Evolutionary conservation across 2,329 filamentous ascomycete species (phyloP).

Genomic region (Apiospora arundinis): DNA sequence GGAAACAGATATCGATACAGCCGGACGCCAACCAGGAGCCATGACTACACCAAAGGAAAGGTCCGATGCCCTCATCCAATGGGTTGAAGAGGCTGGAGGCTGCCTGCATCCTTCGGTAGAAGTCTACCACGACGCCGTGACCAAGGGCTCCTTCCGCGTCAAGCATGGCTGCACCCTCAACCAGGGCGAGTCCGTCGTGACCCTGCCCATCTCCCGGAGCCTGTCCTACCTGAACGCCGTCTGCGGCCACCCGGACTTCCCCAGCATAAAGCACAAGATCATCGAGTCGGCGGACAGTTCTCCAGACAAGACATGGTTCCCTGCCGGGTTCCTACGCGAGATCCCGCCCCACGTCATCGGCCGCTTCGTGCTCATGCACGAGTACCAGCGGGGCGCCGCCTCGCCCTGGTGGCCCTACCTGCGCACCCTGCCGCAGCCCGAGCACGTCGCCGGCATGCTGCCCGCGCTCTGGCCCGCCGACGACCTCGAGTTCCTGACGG

Average conservation of each 20-base stretch:
- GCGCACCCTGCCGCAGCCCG: slow-evolving; percentile 66
- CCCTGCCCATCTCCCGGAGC: slow-evolving; percentile 57
- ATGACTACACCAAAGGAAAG: slow-evolving; percentile 34
- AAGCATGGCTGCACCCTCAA: slow-evolving; percentile 40
- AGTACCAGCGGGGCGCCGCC: slow-evolving; percentile 62
- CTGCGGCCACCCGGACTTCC: slow-evolving; percentile 37
- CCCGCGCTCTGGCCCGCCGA: slow-evolving; percentile 69
- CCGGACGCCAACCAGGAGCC: background rate
- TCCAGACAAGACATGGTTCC: slow-evolving; percentile 48
- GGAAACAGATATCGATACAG: background rate
- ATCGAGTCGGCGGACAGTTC: slow-evolving; percentile 25
- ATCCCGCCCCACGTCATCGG: slow-evolving; percentile 65
- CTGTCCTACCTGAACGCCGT: slow-evolving; percentile 66
- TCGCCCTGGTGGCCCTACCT: slow-evolving; percentile 77
- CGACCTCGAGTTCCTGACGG: slow-evolving; percentile 60
- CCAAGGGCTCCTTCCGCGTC: slow-evolving; percentile 62
- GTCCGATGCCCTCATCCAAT: slow-evolving; percentile 50
- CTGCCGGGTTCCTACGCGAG: slow-evolving; percentile 53
- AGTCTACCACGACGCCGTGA: slow-evolving; percentile 56
- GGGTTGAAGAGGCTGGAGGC: slow-evolving; percentile 55
- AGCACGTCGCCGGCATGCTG: slow-evolving; percentile 57
- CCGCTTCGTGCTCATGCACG: slow-evolving; percentile 72
- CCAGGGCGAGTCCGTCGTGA: slow-evolving; percentile 53
- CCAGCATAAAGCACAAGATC: slow-evolving; percentile 25
- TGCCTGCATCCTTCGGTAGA: slow-evolving; percentile 58